These are phyloP conservation scores for Ogataea nakhonphanomensis DNA, from an alignment of 805 yeast genomes.

Conservation along the genomic window DNA sequence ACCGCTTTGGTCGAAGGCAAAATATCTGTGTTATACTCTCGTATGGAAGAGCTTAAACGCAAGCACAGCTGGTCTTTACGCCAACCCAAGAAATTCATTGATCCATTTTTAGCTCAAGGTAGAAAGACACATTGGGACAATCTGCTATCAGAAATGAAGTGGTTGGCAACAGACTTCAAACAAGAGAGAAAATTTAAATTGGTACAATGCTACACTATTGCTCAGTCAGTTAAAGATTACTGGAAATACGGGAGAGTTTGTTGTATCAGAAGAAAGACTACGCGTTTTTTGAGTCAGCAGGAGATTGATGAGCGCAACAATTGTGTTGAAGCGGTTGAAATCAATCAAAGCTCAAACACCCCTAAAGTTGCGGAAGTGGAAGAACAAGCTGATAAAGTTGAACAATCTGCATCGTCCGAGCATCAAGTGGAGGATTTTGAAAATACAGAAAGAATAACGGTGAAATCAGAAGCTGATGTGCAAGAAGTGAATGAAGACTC, in stretches of 20 bases:
- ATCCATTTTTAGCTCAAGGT: slow-evolving; percentile 50
- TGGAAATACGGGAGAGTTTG: slow-evolving; percentile 73
- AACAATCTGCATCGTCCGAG: too few relatives aligned
- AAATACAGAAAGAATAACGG: background rate
- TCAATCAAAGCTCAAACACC: too few relatives aligned
- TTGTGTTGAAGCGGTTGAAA: too few relatives aligned
- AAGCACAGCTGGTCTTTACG: slow-evolving; percentile 87
- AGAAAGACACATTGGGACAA: slow-evolving; percentile 67
- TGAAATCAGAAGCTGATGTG: background rate
- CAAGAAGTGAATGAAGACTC: too few relatives aligned
- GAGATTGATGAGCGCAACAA: slow-evolving; percentile 2
- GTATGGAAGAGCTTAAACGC: slow-evolving; percentile 88
- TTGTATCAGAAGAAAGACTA: slow-evolving; percentile 55
- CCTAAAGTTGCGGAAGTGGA: too few relatives aligned
- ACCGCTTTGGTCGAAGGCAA: slow-evolving; percentile 86
- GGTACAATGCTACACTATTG: slow-evolving; percentile 65
- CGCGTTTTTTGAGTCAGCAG: slow-evolving; percentile 28
- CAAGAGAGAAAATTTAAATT: slow-evolving; percentile 68
- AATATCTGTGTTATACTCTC: slow-evolving; percentile 80
- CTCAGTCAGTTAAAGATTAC: slow-evolving; percentile 72
- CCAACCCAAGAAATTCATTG: slow-evolving; percentile 70
- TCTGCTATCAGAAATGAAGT: slow-evolving; percentile 70
- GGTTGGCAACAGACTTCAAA: slow-evolving; percentile 77
- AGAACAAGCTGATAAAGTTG: too few relatives aligned
- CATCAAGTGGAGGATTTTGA: background rate